These are phyloP conservation scores for Acer campestre DNA, from an alignment of 345 rosid genomes.

Conservation along the genomic window DNA sequence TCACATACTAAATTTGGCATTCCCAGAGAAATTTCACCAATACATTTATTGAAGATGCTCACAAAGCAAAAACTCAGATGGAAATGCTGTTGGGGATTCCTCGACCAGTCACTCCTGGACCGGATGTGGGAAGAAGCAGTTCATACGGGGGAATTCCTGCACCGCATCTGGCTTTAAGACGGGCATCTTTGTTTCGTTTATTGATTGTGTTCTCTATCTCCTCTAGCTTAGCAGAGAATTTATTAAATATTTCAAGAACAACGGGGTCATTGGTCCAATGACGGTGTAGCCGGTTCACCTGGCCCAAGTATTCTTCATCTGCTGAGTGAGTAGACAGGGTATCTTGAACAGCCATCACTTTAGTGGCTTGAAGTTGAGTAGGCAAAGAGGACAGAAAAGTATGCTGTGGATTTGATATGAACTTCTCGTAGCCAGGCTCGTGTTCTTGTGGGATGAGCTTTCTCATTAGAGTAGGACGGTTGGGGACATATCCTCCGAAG, in stretches of 20 bases:
- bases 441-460: constrained; percentile 69
- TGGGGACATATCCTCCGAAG: constrained; percentile 92
- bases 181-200: constrained; percentile 58
- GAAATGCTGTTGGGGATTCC: constrained; percentile 97
- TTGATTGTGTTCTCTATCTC: constrained; percentile 70
- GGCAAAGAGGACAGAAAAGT: constrained; percentile 71
- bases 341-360: constrained; percentile 97
- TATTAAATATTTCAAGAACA: constrained; percentile 47
- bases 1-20: neutral
- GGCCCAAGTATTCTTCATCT: constrained; percentile 85
- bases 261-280: constrained; percentile 72
- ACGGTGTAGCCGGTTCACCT: constrained; percentile 50
- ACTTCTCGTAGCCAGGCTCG: constrained; percentile 58
- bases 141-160: constrained; percentile 95
- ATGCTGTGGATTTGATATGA: constrained; percentile 68
- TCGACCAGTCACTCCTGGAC: constrained; percentile 88
- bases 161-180: constrained; percentile 71
- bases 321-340: constrained; percentile 86
- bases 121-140: constrained; percentile 75
- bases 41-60: constrained; percentile 2
- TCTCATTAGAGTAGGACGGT: constrained; percentile 81
- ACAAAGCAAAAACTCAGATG: constrained; percentile 33
- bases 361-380: constrained; percentile 88
- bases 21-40: neutral
- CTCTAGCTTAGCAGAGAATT: constrained; percentile 56